These are phyloP conservation scores for Syzygium aqueum DNA, from an alignment of 345 rosid species.

Conservation along the genomic window DNA sequence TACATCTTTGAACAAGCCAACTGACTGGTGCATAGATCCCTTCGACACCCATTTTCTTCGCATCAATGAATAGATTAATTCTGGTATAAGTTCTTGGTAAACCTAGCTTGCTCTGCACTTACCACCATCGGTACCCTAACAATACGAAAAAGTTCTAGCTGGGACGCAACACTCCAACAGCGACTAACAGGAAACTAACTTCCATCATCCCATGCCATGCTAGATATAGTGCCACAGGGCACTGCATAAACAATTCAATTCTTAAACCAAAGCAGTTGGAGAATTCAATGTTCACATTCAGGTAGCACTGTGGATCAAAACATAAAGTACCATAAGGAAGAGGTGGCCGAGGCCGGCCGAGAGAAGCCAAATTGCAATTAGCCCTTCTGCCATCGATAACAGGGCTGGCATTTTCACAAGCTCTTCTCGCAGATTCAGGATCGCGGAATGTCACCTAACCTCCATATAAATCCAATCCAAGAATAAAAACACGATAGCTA, in stretches of 20 bases:
- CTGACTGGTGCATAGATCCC: not conserved
- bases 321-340: conserved; percentile 10
- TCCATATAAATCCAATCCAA: conserved; percentile 1
- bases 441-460: conserved; percentile 17
- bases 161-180: not conserved
- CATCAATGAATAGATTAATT: not conserved
- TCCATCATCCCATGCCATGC: not conserved
- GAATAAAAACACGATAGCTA: not conserved
- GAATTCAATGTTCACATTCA: not conserved
- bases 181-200: not conserved
- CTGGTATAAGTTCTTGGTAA: not conserved
- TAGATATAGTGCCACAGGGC: not conserved
- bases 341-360: conserved; percentile 21
- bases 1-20: not conserved
- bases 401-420: conserved; percentile 31
- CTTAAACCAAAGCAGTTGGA: not conserved
- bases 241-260: not conserved
- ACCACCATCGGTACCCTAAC: not conserved
- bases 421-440: conserved; percentile 23
- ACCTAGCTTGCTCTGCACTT: not conserved
- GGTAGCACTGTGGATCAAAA: not conserved
- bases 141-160: not conserved
- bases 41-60: not conserved
- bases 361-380: conserved; percentile 30
- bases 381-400: conserved; percentile 32